These are phyloP conservation scores for Naganishia cerealis DNA, from an alignment of 1,284 basidiomycete genomes.

Conservation along the genomic window DNA sequence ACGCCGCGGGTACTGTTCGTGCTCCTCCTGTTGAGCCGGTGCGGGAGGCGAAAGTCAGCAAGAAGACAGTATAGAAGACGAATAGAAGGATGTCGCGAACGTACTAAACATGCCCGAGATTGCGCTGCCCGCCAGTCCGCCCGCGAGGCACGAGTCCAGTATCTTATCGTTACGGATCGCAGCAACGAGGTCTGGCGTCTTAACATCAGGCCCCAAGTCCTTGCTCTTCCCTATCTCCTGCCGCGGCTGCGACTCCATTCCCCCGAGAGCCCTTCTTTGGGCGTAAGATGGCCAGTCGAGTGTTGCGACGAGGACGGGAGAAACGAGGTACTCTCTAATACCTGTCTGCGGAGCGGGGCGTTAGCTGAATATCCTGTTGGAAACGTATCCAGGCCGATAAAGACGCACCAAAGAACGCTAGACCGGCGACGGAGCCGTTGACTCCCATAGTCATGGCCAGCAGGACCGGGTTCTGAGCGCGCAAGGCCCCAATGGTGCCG, in stretches of 20 bases:
- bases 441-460: slow-evolving; percentile 45
- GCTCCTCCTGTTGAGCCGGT: slow-evolving; percentile 39
- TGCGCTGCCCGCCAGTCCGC: slow-evolving; percentile 41
- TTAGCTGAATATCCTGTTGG: no score
- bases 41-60: slow-evolving; percentile 33
- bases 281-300: slow-evolving; percentile 38
- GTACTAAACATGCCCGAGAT: slow-evolving; percentile 32
- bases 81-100: slow-evolving; percentile 1
- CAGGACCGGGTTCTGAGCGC: slow-evolving; percentile 41
- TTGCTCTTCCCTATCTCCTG: not conserved
- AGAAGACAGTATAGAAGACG: slow-evolving; percentile 29
- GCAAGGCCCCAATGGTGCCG: slow-evolving; percentile 42
- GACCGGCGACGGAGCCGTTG: slow-evolving; percentile 43
- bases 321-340: slow-evolving; percentile 50
- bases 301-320: slow-evolving; percentile 42
- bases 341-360: slow-evolving; percentile 33
- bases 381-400: not conserved
- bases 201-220: no score
- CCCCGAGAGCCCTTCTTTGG: slow-evolving; percentile 24
- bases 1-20: slow-evolving; percentile 40
- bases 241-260: slow-evolving; percentile 12
- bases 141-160: slow-evolving; percentile 45
- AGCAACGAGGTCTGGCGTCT: slow-evolving; percentile 18
- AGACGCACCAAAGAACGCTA: slow-evolving; percentile 48
- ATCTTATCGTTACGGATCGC: slow-evolving; percentile 44